phyloP scores from a whole-genome alignment of 345 rosid genomes.

The Salix koriyanagi region DNA sequence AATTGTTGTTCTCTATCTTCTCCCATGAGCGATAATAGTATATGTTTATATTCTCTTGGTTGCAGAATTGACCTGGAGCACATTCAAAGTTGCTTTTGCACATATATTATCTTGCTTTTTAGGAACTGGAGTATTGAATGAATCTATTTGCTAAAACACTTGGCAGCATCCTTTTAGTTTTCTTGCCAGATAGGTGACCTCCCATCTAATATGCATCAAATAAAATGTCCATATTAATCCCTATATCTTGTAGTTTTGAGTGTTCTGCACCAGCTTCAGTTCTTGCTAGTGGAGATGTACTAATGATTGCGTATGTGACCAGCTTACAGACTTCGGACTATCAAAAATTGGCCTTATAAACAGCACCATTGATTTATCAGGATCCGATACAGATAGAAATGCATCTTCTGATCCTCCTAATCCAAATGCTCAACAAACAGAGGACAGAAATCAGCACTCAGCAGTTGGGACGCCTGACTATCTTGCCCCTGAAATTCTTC shows the following conservation, averaged over 20 bases:
- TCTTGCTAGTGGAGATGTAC: conserved; percentile 10
- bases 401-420: conserved; percentile 32
- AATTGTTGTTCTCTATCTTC: not conserved
- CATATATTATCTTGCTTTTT: no score
- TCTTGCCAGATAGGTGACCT: not conserved
- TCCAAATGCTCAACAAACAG: conserved; percentile 39
- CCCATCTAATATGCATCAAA: not conserved
- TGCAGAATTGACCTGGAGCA: not conserved
- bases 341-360: conserved; percentile 81
- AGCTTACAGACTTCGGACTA: conserved; percentile 88
- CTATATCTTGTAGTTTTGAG: not conserved
- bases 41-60: not conserved
- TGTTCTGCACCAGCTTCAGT: conserved; percentile 11
- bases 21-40: not conserved
- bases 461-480: conserved; percentile 92
- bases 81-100: not conserved
- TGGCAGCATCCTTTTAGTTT: not conserved
- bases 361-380: conserved; percentile 68
- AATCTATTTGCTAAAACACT: not conserved
- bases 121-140: not conserved
- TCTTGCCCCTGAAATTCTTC: conserved; percentile 91
- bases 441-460: conserved; percentile 44
- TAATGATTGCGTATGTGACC: conserved; percentile 38
- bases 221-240: not conserved
- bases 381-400: conserved; percentile 39